phyloP scores from a whole-genome alignment of 1,139 yeast species.

The Hyphopichia pseudoburtonii region DNA sequence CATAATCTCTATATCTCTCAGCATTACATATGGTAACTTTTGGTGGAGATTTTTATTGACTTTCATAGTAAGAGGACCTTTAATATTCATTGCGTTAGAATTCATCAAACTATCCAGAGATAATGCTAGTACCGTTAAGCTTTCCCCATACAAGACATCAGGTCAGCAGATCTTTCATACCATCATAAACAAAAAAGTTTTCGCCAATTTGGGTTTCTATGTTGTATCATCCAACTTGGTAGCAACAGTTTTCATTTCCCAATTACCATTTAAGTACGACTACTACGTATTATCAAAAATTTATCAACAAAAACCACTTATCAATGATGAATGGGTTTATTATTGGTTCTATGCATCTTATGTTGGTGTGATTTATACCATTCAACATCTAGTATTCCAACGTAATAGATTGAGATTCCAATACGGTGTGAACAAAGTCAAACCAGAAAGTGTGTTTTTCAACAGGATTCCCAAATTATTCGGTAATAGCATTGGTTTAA shows the following conservation, averaged over 20 bases:
- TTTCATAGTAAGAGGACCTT: constrained; percentile 29
- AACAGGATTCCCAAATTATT: constrained; percentile 30
- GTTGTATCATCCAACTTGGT: constrained; percentile 33
- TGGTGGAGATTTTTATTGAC: constrained; percentile 32
- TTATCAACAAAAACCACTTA: constrained; percentile 51
- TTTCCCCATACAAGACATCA: constrained; percentile 49
- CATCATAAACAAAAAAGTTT: constrained; percentile 40
- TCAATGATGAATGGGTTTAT: constrained; percentile 64
- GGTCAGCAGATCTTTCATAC: constrained; percentile 49
- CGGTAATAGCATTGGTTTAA: constrained; percentile 37
- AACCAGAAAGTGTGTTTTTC: constrained; percentile 41
- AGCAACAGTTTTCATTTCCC: constrained; percentile 30
- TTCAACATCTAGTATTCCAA: constrained; percentile 57
- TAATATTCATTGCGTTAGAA: constrained; percentile 27
- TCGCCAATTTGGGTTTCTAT: constrained; percentile 37
- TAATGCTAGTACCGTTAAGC: constrained; percentile 51
- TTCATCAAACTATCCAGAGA: constrained; percentile 51
- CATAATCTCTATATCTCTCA: constrained; percentile 22
- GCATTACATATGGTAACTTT: constrained; percentile 29
- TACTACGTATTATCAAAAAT: constrained; percentile 44
- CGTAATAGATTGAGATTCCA: constrained; percentile 58
- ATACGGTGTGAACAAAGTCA: constrained; percentile 42
- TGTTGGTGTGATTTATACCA: constrained; percentile 49
- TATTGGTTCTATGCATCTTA: constrained; percentile 42
- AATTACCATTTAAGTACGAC: constrained; percentile 25